Evolutionary conservation across 306 rosid genomes (phyloP).

Genomic region (Malus sylvestris): DNA sequence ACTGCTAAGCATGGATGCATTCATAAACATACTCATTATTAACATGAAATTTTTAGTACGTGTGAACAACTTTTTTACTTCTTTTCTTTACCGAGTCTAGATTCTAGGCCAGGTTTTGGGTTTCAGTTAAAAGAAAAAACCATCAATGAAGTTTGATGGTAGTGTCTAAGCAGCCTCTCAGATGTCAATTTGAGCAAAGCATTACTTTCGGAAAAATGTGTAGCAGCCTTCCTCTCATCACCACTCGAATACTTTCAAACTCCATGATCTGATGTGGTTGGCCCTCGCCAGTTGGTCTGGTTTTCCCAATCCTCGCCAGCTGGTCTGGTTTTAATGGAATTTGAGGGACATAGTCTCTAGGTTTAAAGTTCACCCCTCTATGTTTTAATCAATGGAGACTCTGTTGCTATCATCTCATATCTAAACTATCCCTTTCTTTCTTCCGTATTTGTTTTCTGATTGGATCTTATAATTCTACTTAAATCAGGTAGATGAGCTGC

Average conservation of each 20-base stretch:
- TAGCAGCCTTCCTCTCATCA: not conserved
- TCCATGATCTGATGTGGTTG: not conserved
- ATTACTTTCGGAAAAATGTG: not conserved
- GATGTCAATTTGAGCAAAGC: not conserved
- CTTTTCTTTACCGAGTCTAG: not conserved
- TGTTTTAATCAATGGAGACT: not conserved
- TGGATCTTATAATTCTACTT: not conserved
- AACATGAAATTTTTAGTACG: not conserved
- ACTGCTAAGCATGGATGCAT: not conserved
- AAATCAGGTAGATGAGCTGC: slow-evolving; percentile 90
- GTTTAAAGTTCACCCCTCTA: not conserved
- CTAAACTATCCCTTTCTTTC: not conserved
- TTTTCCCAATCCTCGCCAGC: not conserved
- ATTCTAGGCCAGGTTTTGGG: not conserved
- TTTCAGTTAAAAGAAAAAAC: not conserved
- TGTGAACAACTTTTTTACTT: not conserved
- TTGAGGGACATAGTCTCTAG: not conserved
- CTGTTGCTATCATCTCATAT: not conserved
- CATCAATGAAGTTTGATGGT: not conserved
- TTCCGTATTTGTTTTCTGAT: not conserved
- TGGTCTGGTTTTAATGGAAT: not conserved
- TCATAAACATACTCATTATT: not conserved
- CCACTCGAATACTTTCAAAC: not conserved
- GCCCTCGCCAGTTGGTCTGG: not conserved
- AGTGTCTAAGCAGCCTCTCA: not conserved